Evolutionary conservation across 164 flowering plant species (phyloP).

Genomic region (Dillenia turbinata): DNA sequence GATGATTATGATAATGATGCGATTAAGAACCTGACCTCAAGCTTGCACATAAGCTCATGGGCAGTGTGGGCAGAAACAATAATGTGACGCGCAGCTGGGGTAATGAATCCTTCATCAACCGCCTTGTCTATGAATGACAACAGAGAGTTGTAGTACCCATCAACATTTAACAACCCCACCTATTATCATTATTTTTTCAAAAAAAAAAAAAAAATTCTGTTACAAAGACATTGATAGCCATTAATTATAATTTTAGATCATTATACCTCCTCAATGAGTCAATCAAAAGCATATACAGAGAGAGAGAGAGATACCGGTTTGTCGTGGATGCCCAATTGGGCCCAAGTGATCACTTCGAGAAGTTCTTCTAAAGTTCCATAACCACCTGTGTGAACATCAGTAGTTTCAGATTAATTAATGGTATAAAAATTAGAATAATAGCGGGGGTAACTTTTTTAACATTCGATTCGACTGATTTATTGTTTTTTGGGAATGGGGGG

Average conservation of each 20-base stretch:
- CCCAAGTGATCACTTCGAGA: slow-evolving; percentile 78
- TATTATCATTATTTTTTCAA: slow-evolving; percentile 5
- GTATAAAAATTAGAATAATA: too few relatives aligned
- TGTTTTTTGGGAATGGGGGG: background rate
- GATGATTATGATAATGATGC: background rate
- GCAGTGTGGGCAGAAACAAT: slow-evolving; percentile 74
- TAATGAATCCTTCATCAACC: slow-evolving; percentile 75
- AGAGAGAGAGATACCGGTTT: slow-evolving; percentile 43
- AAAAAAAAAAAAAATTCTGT: background rate
- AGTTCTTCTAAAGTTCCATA: slow-evolving; percentile 73
- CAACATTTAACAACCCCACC: slow-evolving; percentile 85
- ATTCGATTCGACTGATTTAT: background rate
- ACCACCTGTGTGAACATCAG: slow-evolving; percentile 36
- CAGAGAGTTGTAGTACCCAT: slow-evolving; percentile 77
- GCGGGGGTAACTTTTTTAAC: too few relatives aligned
- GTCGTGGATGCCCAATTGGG: slow-evolving; percentile 70
- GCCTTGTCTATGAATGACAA: slow-evolving; percentile 78
- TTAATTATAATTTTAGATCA: background rate
- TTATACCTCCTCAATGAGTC: too few relatives aligned
- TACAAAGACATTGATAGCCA: background rate
- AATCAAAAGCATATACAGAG: background rate
- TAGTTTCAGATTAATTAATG: background rate
- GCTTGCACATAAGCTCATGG: slow-evolving; percentile 59
- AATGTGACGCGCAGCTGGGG: slow-evolving; percentile 69
- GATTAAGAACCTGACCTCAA: slow-evolving; percentile 43